Evolutionary conservation across 1,139 yeast genomes (phyloP), one percentile per base, ranked within the genome.

Genomic region (Diutina pseudorugosa): DNA sequence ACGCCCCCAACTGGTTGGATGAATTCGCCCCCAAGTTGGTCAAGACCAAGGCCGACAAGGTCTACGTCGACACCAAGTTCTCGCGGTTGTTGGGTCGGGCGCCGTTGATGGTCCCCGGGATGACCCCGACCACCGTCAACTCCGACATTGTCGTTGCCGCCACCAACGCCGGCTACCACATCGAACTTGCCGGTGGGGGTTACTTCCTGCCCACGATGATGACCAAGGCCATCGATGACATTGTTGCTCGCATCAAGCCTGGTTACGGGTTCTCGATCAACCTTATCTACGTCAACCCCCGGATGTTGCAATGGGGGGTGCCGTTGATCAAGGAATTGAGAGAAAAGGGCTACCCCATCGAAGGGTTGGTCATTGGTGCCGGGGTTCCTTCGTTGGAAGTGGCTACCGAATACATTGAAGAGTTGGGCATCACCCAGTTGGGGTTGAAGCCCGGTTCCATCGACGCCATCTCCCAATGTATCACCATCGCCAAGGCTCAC

Each of bases 361-460:
- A 93, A 71, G 91, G 96, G 54, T 73, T 93, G 70, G 84, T 98
- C 52, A 90, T 93, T 65, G 99, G 98, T 76, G 99, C 99, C 53
- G 99, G 99, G 79, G 98, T 93, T 60, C 99, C 99, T 56, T 90
- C 98, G 33, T 71, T 91, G 58, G 98, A 94, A 68, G 97, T 94
- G 62, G 98, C 98, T 52, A 77, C 94, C 62, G 99, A 93, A 72
- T 93, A 93, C 71, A 93, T 94, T 62, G 85, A 85, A 68, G 87
- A 90, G 51, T 79, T 93, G 60, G 97, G 97, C 49, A 77, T 93
- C 65, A 89, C 95, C 63, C 96, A 91, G 68, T 80, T 93, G 65
- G 95, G 96, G 57, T 83, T 93, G 74, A 93, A 93, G 75, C 99
- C 99, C 57, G 99, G 99, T 67, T 89, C 98, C 20, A 79, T 90